Base-by-base conservation (phyloP, 2,329 filamentous ascomycete genomes). In the Diaporthe australafricana region DNA sequence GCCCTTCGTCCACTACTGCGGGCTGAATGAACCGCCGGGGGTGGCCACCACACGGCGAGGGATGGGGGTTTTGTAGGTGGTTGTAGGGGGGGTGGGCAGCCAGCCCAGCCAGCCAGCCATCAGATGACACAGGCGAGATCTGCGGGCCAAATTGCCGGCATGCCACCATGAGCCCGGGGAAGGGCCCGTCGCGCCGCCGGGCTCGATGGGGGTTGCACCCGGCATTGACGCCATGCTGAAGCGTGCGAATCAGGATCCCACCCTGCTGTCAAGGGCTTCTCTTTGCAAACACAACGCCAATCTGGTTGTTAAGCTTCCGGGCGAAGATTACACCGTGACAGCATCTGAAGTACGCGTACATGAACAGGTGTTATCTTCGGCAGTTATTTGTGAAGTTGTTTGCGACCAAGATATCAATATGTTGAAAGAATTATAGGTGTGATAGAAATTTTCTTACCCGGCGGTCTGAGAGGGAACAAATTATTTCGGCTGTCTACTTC, bases 121-220 rank as follows among this genome's bases (percentile, higher is more conserved):
- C 67, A 50, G 45, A 57, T 50, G 40, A 48, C 52, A 68, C 45
- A 17, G 53, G 52, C n/a, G 35, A 53, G 53, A 69, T 57, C 52
- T 57, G 66, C 66, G 55, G 52, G 35, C 12, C 52, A 47, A 57
- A 68, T 32, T 68, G 66, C 66, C 66, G 66, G 66, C 66, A 69
- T 50, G 16, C 38, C 53, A 50, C 53, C 53, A 50, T 22, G 35
- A 56, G 25, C 47, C 53, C 42, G 53, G 66, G 53, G 66, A 69
- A 69, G 47, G 16, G 7, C n/a, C 27, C 42, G 45, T 30, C 42
- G 53, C 52, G 42, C 66, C 32, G 53, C 27, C 60, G 60, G 57
- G 42, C 60, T 48, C 60, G 42, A 11, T 69, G 53, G 20, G 27
- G 53, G 53, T 57, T 69, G 42, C 53, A 45, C 22, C 53, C 45